Evolutionary conservation across 768 basidiomycete genomes (phyloP), one percentile per base, ranked within the genome.

Genomic region (Mycena filopes): DNA sequence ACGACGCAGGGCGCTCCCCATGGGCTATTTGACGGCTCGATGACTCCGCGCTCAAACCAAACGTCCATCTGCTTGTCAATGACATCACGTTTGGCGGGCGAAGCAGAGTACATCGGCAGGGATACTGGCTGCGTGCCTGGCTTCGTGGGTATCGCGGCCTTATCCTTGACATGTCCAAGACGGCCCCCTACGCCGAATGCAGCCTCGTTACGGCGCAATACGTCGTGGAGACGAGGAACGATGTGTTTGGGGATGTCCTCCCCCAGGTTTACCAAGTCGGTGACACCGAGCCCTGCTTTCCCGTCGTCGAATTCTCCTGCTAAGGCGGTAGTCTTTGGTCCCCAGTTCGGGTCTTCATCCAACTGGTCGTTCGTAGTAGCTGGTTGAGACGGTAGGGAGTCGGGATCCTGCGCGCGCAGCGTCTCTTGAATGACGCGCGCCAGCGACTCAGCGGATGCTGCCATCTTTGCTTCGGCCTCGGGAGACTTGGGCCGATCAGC

Each of bases 31-130:
- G 74, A 77, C 1, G 68, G 71, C 53, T 80, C 76, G 11, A 79
- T 78, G 2, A 80, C 72, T 1, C 60, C 74, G n/a, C 58, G 55
- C 12, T 70, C 67, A 13, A 77, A 47, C 77, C 76, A 78, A 1
- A 62, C 20, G 15, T 76, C 68, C 46, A 75, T 67, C 46, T 76
- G 75, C 46, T 76, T 70, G 41, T 75, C 72, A 16, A 76, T 76
- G 12, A 72, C 65, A 36, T 73, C 68, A 11, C 72, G 21, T 40
- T 73, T 74, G 0, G 66, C 68, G 0, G 72, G 76, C 0, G 75
- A 77, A 0, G 68, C 55, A 0, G 55, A 10, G 50, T 74, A 77
- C 48, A 70, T 70, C 2, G 72, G 75, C 6, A 72, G 20, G 0
- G 73, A 72, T 11, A 75, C 57, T 0, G 68, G 70, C 20, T 70